Evolutionary conservation across 441 rosid genomes (phyloP).

Genomic region (Isatis lusitanica): DNA sequence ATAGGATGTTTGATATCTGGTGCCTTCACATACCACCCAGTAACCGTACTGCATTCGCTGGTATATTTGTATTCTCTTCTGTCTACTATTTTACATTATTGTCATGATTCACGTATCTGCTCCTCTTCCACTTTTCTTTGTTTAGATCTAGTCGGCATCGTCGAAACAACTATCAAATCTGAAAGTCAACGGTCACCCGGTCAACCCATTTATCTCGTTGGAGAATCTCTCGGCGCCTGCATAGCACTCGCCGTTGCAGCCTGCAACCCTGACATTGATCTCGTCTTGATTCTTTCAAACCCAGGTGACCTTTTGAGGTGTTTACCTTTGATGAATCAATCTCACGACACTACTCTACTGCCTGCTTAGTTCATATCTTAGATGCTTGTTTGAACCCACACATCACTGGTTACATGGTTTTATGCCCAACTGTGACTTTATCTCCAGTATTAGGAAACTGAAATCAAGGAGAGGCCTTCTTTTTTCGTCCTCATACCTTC

Average conservation of each 20-base stretch:
- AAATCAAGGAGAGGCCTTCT: not conserved
- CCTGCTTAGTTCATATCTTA: not conserved
- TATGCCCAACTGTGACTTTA: not conserved
- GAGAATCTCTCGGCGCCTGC: constrained; percentile 91
- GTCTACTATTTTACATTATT: not conserved
- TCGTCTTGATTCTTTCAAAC: not conserved
- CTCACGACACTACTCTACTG: not conserved
- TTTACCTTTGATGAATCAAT: not conserved
- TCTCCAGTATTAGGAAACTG: not conserved
- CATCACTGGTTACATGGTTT: not conserved
- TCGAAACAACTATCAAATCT: constrained; percentile 61
- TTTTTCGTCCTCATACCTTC: not conserved
- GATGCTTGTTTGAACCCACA: no score
- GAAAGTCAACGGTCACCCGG: constrained; percentile 48
- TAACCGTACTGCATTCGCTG: constrained; percentile 78
- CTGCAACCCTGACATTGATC: constrained; percentile 65
- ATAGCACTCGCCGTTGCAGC: constrained; percentile 81
- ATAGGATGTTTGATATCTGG: constrained; percentile 82
- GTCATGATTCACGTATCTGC: no score
- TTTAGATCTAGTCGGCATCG: constrained; percentile 66
- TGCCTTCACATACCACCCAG: constrained; percentile 84
- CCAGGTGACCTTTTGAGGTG: not conserved
- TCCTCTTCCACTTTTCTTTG: not conserved
- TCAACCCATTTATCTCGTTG: constrained; percentile 85
- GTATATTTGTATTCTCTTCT: constrained; percentile 34